Percentiles rank a stretch among this genome's conserved stretches.
Conservation (phyloP, 2,329 filamentous ascomycete genomes). For the Calonectria ilicicola region DNA sequence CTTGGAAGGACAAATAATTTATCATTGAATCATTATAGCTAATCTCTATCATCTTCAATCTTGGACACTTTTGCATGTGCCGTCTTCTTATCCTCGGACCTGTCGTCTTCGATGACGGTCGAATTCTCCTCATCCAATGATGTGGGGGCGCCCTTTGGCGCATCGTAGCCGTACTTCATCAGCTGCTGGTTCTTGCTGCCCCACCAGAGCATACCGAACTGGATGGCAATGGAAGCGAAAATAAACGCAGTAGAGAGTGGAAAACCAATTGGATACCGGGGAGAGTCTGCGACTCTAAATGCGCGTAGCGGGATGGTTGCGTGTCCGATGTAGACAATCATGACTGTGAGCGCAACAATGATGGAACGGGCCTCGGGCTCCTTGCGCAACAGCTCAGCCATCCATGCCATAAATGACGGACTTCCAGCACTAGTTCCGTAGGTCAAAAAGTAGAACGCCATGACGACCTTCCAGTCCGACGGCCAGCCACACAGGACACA, state of each 20-base stretch:
- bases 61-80: neutral
- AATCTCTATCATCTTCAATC: neutral
- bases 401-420: slow-evolving; percentile 52
- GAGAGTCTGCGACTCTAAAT: slow-evolving; percentile 50
- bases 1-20: neutral
- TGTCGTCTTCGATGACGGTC: slow-evolving; percentile 6
- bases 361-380: slow-evolving; percentile 52
- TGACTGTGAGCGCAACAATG: slow-evolving; percentile 52
- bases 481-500: slow-evolving; percentile 50
- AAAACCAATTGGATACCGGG: slow-evolving; percentile 52
- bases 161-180: slow-evolving; percentile 36
- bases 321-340: slow-evolving; percentile 52
- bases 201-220: slow-evolving; percentile 49
- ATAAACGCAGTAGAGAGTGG: slow-evolving; percentile 49
- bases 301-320: slow-evolving; percentile 53
- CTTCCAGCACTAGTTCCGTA: slow-evolving; percentile 49
- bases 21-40: neutral
- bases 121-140: slow-evolving; percentile 35
- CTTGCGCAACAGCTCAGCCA: slow-evolving; percentile 48
- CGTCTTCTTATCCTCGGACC: slow-evolving; percentile 4
- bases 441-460: slow-evolving; percentile 52
- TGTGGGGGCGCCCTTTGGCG: slow-evolving; percentile 22
- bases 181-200: slow-evolving; percentile 31
- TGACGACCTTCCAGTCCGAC: slow-evolving; percentile 45
- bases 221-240: slow-evolving; percentile 45